Evolutionary conservation across 176 grass and related monocot genomes (phyloP).

Genomic region (Eragrostis curvula): DNA sequence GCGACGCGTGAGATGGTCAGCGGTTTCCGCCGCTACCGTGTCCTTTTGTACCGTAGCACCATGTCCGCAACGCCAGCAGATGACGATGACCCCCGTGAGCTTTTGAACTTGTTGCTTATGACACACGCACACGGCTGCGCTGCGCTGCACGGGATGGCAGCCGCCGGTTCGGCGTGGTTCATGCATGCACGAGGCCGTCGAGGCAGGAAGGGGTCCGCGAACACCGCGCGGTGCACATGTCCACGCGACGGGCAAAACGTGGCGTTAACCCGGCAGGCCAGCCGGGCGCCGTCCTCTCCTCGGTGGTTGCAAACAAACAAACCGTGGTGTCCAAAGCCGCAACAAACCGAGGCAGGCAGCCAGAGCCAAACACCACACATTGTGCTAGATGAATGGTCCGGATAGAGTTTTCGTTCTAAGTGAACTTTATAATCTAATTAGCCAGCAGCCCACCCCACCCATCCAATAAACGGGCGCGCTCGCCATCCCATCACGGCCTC

Average conservation of each 20-base stretch:
- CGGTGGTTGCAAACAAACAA: constrained; percentile 21
- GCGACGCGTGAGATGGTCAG: neutral
- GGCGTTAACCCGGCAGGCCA: neutral
- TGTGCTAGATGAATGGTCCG: too few species aligned
- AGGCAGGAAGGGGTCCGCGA: too few species aligned
- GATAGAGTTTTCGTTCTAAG: too few species aligned
- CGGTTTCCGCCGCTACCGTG: neutral
- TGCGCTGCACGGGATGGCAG: too few species aligned
- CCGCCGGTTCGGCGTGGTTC: too few species aligned
- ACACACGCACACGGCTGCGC: neutral
- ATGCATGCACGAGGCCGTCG: too few species aligned
- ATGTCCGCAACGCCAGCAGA: neutral
- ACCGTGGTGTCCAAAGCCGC: neutral
- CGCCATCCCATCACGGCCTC: neutral
- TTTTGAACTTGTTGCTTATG: neutral
- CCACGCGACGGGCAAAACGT: neutral
- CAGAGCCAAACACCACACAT: too few species aligned
- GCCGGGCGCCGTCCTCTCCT: constrained; percentile 6
- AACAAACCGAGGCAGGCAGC: neutral
- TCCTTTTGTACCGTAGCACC: neutral
- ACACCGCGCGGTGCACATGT: constrained; percentile 35
- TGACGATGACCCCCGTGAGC: neutral
- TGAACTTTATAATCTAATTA: too few species aligned
- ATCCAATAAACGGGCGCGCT: neutral
- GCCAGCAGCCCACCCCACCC: neutral